Conservation (phyloP, 2,329 filamentous ascomycete species). For the Calonectria ilicicola region DNA sequence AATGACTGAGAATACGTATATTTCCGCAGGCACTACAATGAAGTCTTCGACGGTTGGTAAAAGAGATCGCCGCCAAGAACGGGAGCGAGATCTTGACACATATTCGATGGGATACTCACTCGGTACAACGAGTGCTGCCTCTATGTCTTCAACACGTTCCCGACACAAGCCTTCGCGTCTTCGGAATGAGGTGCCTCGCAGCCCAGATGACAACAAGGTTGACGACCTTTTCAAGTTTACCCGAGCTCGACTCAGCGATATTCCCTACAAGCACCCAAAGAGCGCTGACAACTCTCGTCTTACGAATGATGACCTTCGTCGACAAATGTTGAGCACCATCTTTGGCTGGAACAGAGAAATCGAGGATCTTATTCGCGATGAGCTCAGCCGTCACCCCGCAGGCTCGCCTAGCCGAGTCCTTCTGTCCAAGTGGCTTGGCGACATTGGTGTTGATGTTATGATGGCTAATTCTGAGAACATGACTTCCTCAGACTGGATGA, state of each 20-base stretch:
- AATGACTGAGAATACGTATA: constrained; percentile 74
- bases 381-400: constrained; percentile 78
- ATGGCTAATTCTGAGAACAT: constrained; percentile 85
- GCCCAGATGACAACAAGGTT: constrained; percentile 77
- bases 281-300: constrained; percentile 68
- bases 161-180: constrained; percentile 74
- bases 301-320: constrained; percentile 83
- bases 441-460: constrained; percentile 85
- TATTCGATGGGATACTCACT: constrained; percentile 63
- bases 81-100: constrained; percentile 57
- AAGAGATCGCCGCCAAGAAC: constrained; percentile 6
- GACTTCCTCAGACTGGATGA: constrained; percentile 96
- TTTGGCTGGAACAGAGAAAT: constrained; percentile 96
- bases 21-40: constrained; percentile 71
- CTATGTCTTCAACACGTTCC: constrained; percentile 61
- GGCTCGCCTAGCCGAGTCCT: constrained; percentile 85
- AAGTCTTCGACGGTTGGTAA: constrained; percentile 48
- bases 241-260: constrained; percentile 81
- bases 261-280: constrained; percentile 81
- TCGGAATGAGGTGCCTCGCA: constrained; percentile 83
- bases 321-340: constrained; percentile 92
- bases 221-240: constrained; percentile 90
- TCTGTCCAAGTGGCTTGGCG: constrained; percentile 92
- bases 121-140: constrained; percentile 51
- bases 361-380: constrained; percentile 84